Evolutionary conservation across 441 rosid species (phyloP), one percentile per base, ranked within the genome.

Genomic region (Populus trichocarpa): DNA sequence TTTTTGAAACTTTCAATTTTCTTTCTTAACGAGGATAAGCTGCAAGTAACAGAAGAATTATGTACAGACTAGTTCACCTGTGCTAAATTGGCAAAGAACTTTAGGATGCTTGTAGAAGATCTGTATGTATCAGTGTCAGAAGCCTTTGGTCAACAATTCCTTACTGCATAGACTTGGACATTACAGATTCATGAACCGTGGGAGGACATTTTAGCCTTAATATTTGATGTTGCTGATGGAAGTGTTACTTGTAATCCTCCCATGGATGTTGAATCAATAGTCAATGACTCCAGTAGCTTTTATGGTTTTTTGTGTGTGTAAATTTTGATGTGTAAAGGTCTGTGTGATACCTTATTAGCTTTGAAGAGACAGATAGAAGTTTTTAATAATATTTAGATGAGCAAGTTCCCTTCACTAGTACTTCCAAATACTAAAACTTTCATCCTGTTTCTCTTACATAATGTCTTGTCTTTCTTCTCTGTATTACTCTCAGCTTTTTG

Each of bases 401-500:
- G 38, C 38, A 35, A 6, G 38, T 35, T 35, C 38, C 8, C 38
- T 35, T 30, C 32, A 7, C 63, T 2, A 18, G 3, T 57, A 57
- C 63, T 57, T 57, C 1, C 1, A 57, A 20, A 18, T 57, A 57
- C 10, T 57, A 20, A 20, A 57, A 57, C 63, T 20, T 57, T 57
- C 63, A 35, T 35, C 38, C 38, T 30, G 0, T 46, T 57, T 57
- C 63, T 7, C 32, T 57, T 57, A 38, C 42, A 30, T 30, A 30
- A 38, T 28, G 23, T 23, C 0, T 32, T 42, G 65, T 18, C 12
- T 59, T 26, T 35, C 38, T 35, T 35, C 38, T 35, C 38, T 69
- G 72, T 25, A 78, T n/a, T 59, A 73, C 67, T 35, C 38, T 79
- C 89, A 95, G 98, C 85, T 95, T 78, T 95, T 95, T 75, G 96